Conservation (phyloP, 2,329 filamentous ascomycete species). For the Orbilia ellipsospora region DNA sequence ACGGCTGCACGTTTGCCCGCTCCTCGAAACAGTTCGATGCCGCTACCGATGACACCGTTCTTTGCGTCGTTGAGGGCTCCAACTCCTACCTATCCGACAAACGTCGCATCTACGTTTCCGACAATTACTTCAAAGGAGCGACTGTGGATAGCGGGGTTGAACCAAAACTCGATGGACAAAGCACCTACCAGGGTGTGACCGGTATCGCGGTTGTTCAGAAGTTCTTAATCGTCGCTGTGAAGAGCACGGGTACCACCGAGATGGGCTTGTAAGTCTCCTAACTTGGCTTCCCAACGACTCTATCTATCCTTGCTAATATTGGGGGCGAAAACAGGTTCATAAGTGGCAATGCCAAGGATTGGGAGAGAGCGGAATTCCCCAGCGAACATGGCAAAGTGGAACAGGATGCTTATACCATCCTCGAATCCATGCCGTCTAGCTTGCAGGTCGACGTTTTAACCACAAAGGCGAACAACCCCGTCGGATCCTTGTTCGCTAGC, state of each 20-base stretch:
- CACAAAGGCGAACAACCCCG: constrained; percentile 71
- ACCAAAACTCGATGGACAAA: constrained; percentile 78
- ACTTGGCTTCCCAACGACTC: not conserved
- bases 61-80: constrained; percentile 82
- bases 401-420: constrained; percentile 85
- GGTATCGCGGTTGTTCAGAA: constrained; percentile 86
- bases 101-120: constrained; percentile 81
- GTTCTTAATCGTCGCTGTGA: constrained; percentile 84
- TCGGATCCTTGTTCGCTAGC: constrained; percentile 92
- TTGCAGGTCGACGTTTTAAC: constrained; percentile 95
- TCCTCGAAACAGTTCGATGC: constrained; percentile 78
- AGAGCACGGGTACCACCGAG: constrained; percentile 82
- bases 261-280: constrained; percentile 78
- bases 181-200: constrained; percentile 80
- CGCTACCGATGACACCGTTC: constrained; percentile 74
- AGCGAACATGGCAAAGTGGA: constrained; percentile 82
- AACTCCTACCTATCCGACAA: constrained; percentile 78
- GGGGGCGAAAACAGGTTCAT: constrained; percentile 62
- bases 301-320: constrained; percentile 33
- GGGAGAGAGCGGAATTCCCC: constrained; percentile 92
- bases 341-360: constrained; percentile 81
- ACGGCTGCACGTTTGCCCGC: constrained; percentile 89
- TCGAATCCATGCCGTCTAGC: constrained; percentile 97
- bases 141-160: constrained; percentile 70
- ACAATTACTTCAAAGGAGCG: constrained; percentile 77